Base-by-base conservation (phyloP, 257 asterid species). In the Capsicum pubescens region DNA sequence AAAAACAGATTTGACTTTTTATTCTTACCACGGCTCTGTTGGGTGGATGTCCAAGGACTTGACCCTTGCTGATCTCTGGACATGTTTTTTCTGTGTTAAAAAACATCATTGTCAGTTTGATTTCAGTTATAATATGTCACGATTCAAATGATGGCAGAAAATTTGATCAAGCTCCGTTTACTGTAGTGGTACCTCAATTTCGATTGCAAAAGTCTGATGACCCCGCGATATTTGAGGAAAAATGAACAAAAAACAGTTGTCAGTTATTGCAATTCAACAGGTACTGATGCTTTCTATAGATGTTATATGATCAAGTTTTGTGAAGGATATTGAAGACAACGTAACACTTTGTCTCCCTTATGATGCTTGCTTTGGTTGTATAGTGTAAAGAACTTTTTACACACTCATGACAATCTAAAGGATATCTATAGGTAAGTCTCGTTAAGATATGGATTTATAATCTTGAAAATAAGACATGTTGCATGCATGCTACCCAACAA, bases 41-140 rank as follows among this genome's bases (percentile, higher is more conserved):
- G 90, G 90, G 80, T 89, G 90, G 12, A 89, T 86, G 82, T 89
- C 90, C 86, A 88, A 86, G 8, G 87, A 86, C 74, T 89, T 89
- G 42, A 89, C 90, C 85, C 89, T 87, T 74, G 86, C 90, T 74
- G 90, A 88, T 86, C 87, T 87, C 71, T 89, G 85, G 15, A 90
- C 87, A 52, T 87, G 86, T 85, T 89, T 89, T 83, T 89, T 84
- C 90, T 87, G 89, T 46, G 59, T 11, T 6, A 72, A 21, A 42
- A 71, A 11, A 48, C 17, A 46, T 19, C 48, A 9, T 19, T 48
- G 17, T 72, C 11, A 72, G 59, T 48, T 46, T 48, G 14, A 46
- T 46, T 72, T 72, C 59, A 48, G 39, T 10, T 48, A 11, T 19
- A 72, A 48, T 72, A 19, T 72, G 59, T 72, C n/a, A 48, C 6